phyloP scores from a whole-genome alignment of 2,329 filamentous ascomycete species.

The Pseudodiploospora longispora region DNA sequence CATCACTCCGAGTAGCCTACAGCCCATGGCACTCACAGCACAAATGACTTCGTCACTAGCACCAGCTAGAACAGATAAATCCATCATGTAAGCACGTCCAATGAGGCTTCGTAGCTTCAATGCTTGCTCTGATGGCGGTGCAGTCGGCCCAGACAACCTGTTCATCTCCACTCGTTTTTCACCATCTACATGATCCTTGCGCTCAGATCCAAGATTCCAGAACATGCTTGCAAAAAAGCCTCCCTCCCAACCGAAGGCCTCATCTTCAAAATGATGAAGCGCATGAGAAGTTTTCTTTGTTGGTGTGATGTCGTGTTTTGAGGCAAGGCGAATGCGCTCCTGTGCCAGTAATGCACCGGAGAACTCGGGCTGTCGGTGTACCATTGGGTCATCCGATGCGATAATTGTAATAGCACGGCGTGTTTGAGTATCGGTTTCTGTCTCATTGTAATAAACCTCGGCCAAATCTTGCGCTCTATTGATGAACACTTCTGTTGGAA shows the following conservation, averaged over 20 bases:
- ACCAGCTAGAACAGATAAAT: constrained; percentile 64
- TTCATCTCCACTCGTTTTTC: constrained; percentile 14
- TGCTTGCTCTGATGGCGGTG: constrained; percentile 39
- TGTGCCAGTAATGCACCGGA: constrained; percentile 54
- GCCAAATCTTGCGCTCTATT: constrained; percentile 50
- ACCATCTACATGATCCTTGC: constrained; percentile 30
- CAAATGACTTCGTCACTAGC: constrained; percentile 67
- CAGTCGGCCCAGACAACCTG: constrained; percentile 4
- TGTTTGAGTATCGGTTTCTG: constrained; percentile 26
- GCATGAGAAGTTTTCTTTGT: constrained; percentile 35
- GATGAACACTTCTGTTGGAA: constrained; percentile 63
- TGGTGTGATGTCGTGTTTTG: constrained; percentile 43
- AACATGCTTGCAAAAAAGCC: constrained; percentile 80
- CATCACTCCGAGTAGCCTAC: constrained; percentile 73
- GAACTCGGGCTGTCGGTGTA: constrained; percentile 61
- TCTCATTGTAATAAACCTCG: constrained; percentile 37
- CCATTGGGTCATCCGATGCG: constrained; percentile 73
- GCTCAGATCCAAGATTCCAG: constrained; percentile 59
- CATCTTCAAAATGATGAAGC: constrained; percentile 62
- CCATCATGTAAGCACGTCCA: constrained; percentile 73
- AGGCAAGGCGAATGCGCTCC: constrained; percentile 67
- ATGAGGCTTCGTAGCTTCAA: constrained; percentile 64
- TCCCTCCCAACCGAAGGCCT: constrained; percentile 78
- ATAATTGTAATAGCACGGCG: constrained; percentile 48
- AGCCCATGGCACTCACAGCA: constrained; percentile 64